Evolutionary conservation across 805 yeast species (phyloP), one percentile per base, ranked within the genome.

Genomic region (Zygosaccharomyces lentus): DNA sequence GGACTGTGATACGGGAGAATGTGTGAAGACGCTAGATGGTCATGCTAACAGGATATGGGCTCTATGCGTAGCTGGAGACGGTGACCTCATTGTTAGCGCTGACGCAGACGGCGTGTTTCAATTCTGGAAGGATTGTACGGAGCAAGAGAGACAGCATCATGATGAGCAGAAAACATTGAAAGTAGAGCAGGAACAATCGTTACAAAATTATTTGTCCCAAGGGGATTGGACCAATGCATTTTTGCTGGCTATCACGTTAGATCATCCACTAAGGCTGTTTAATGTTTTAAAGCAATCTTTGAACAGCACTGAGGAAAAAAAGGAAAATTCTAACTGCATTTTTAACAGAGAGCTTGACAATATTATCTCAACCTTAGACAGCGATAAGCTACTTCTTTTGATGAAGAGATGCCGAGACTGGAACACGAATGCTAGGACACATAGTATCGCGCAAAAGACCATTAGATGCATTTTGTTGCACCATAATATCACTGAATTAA

Each of bases 31-130:
- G 0, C 73, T 90, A 40, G 98, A 91, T 67, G 95, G 87, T 59
- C 99, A 93, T 62, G 87, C 82, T 50, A 93, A 91, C 65, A 81
- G 96, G 68, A 87, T 93, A 41, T 93, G 99, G 99, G 86, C 97
- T 0, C 65, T 93, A 44, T 80, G 84, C 46, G 70, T 76, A 1
- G 74, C 78, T 49, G 68, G 78, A 29, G 85, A 82, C 55, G 91
- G 95, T 21, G 76, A 75, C 13, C 75, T 76, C 47, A 74, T 93
- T 47, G 78, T 87, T 0, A 79, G 87, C 48, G 98, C 96, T 0
- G 98, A 93, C 66, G 97, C 96, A 1, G 98, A 93, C 66, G 96
- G 97, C 45, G 82, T 87, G 21, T 77, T 93, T 53, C 84, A 87
- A 41, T 72, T 87, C 34, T 93, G 99, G 99, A 72, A 73, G 45